A percentile compares a stretch with the other conserved stretches of the same genome.
Conservation (phyloP, 1,284 basidiomycete genomes). For the Cyathus olla region DNA sequence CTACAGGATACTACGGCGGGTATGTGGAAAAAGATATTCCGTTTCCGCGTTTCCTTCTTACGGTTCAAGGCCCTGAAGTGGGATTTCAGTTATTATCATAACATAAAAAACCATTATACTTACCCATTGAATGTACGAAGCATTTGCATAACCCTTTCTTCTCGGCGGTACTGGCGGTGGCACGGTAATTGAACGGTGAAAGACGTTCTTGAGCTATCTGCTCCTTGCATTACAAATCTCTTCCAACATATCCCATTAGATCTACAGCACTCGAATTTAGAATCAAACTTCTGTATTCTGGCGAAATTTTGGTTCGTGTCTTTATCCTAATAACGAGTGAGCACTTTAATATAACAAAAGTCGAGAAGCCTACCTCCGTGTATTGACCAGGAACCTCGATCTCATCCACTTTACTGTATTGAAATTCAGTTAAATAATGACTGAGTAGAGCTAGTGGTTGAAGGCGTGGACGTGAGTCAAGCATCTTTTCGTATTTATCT, state of each 20-base stretch:
- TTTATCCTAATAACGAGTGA: conserved; percentile 74
- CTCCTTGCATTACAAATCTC: conserved; percentile 93
- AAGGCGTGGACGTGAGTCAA: conserved; percentile 87
- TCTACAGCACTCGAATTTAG: conserved; percentile 92
- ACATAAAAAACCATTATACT: conserved; percentile 23
- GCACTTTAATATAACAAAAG: conserved; percentile 8
- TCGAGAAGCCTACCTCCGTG: conserved; percentile 75
- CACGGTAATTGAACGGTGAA: conserved; percentile 96
- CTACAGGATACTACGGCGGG: conserved; percentile 91
- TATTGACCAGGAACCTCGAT: conserved; percentile 99
- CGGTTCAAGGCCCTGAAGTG: conserved; percentile 78
- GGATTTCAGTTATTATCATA: not conserved
- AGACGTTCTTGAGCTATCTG: conserved; percentile 89
- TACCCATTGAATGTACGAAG: conserved; percentile 95
- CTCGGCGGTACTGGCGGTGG: conserved; percentile 89
- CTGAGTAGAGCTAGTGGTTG: conserved; percentile 93
- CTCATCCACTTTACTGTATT: conserved; percentile 98
- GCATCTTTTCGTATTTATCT: conserved; percentile 88
- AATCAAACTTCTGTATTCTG: conserved; percentile 91
- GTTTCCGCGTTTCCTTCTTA: conserved; percentile 94
- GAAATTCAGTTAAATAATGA: conserved; percentile 98
- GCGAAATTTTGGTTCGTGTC: conserved; percentile 95
- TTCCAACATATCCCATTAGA: conserved; percentile 90
- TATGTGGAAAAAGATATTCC: conserved; percentile 93
- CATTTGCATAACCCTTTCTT: conserved; percentile 94